These are phyloP conservation scores for Collariella sp. DNA, from an alignment of 495 filamentous ascomycete species.

Conservation along the genomic window DNA sequence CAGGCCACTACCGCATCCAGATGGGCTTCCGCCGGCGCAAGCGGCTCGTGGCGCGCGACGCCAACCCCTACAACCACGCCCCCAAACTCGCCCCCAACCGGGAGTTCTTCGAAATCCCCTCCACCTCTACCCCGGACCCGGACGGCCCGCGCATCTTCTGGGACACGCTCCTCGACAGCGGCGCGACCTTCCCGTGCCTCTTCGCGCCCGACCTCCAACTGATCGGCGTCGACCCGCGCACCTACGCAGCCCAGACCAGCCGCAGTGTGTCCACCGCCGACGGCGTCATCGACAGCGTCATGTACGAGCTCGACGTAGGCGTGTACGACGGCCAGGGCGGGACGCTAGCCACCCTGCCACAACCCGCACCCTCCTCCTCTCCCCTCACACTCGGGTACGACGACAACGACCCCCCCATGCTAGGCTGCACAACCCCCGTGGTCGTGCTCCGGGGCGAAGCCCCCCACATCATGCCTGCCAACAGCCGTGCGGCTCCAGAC, in stretches of 20 bases:
- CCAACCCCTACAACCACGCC: too few species aligned
- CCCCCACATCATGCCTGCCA: background rate
- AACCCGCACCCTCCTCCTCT: too few species aligned
- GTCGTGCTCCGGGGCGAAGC: slow-evolving; percentile 19
- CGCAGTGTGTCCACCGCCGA: slow-evolving; percentile 21
- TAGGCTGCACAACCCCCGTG: slow-evolving; percentile 26
- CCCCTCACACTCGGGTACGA: slow-evolving; percentile 6
- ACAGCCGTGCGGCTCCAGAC: background rate
- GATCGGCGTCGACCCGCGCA: slow-evolving; percentile 25
- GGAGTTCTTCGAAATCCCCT: background rate
- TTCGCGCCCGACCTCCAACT: slow-evolving; percentile 19
- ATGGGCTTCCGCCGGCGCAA: slow-evolving; percentile 25
- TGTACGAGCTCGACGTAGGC: slow-evolving; percentile 38
- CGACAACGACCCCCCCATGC: slow-evolving; percentile 3
- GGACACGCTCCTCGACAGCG: slow-evolving; percentile 35
- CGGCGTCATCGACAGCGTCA: slow-evolving; percentile 1
- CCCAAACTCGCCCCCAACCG: background rate
- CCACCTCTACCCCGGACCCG: slow-evolving; percentile 4
- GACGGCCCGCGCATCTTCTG: slow-evolving; percentile 15
- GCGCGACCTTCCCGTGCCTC: slow-evolving; percentile 38
- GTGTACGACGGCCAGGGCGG: slow-evolving; percentile 13
- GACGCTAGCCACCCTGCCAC: background rate
- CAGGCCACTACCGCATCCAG: slow-evolving; percentile 21
- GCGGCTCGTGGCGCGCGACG: background rate
- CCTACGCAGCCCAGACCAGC: slow-evolving; percentile 34